Evolutionary conservation across 257 asterid species (phyloP), one percentile per base, ranked within the genome.

Genomic region (Schizonepeta tenuifolia): DNA sequence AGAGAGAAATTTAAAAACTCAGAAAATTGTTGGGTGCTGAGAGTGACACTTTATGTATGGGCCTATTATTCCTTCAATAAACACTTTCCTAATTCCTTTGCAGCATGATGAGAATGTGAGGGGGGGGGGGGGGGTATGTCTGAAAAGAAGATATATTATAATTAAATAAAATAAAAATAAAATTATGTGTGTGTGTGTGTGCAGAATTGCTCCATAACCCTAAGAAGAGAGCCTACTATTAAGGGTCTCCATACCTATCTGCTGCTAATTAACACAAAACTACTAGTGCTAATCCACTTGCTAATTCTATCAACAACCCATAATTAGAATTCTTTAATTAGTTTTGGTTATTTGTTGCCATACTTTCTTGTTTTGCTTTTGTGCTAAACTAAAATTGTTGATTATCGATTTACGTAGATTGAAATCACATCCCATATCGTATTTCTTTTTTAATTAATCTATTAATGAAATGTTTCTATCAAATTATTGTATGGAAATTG

Each of bases 1-100:
- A 72, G 24, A 53, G 9, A 51, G 20, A 15, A 41, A 24, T 13
- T 43, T 33, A 55, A 76, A 76, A 70, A 35, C 58, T 60, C 56
- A 67, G 75, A 71, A 65, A 21, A 18, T 28, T 51, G 80, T 76
- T 64, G 83, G 79, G 75, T 62, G 78, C 35, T 47, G 87, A 77
- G 70, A 75, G 85, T 41, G 85, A 80, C 85, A 64, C 67, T 40
- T 71, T 65, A 75, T 75, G 80, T 65, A 75, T 75, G 80, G 80
- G 61, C 78, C 75, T 72, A 80, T 80, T 72, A 80, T 83, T 77
- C 85, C 76, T 75, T 71, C 65, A 59, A 46, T 44, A 46, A 64
- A 75, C 67, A 79, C 59, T 71, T 77, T 49, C 75, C 56, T 72
- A 36, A 75, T 75, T 76, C 78, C 77, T 79, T 69, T 76, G 75